phyloP scores from a whole-genome alignment of 306 rosid genomes.

The Cyamopsis tetragonoloba region DNA sequence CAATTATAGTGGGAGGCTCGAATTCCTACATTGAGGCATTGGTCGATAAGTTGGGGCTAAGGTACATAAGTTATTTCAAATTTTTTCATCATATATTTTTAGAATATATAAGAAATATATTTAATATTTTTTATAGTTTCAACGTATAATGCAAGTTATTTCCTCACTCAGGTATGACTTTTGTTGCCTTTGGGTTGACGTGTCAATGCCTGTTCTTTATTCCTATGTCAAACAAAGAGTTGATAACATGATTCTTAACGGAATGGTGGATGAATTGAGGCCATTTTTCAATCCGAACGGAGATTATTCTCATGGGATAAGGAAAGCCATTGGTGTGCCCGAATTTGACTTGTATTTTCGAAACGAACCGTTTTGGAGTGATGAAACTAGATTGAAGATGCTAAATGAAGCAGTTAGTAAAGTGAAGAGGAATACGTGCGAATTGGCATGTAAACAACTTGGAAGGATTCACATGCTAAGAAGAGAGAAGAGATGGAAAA shows the following conservation, averaged over 20 bases:
- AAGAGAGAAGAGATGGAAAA: conserved; percentile 47
- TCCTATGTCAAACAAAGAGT: conserved; percentile 46
- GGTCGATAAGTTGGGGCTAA: conserved; percentile 35
- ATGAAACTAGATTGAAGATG: conserved; percentile 7
- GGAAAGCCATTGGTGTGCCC: conserved; percentile 63
- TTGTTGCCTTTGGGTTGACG: conserved; percentile 64
- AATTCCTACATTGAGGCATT: conserved; percentile 59
- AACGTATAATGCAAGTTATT: too few species aligned
- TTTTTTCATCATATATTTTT: too few species aligned
- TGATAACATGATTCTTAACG: conserved; percentile 50
- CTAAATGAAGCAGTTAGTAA: conserved; percentile 42
- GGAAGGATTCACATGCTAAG: conserved; percentile 47
- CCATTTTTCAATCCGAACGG: conserved; percentile 36
- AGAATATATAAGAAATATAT: too few species aligned
- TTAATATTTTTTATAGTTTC: too few species aligned
- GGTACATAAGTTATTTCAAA: too few species aligned
- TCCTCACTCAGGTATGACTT: conserved; percentile 45
- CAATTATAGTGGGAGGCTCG: conserved; percentile 74
- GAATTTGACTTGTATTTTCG: conserved; percentile 59
- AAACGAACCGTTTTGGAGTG: conserved; percentile 10
- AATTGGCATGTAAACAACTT: conserved; percentile 49
- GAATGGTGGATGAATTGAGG: conserved; percentile 55
- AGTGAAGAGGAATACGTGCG: conserved; percentile 48
- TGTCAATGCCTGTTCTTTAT: conserved; percentile 36
- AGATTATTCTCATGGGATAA: conserved; percentile 50